Evolutionary conservation across 805 yeast genomes (phyloP).

Genomic region (Komagataella pastoris): DNA sequence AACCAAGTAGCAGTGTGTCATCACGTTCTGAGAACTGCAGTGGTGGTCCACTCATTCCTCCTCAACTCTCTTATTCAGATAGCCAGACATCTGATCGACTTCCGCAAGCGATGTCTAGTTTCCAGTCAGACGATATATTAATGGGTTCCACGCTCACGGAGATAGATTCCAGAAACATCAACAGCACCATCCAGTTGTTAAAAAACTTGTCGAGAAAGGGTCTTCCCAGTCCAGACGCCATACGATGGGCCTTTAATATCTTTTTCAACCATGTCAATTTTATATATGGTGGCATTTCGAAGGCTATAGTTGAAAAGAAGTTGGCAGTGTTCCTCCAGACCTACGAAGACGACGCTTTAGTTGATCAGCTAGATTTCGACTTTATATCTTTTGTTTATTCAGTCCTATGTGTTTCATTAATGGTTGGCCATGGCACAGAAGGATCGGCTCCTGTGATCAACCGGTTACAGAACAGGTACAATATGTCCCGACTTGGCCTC

Average conservation of each 20-base stretch:
- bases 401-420: background rate
- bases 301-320: background rate
- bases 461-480: background rate
- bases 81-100: background rate
- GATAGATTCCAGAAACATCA: background rate
- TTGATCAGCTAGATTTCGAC: background rate
- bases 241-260: background rate
- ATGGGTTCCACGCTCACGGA: background rate
- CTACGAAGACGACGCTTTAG: background rate
- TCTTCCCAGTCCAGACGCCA: background rate
- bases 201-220: background rate
- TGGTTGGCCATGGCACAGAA: background rate
- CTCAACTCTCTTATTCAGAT: background rate
- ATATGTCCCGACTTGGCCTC: background rate
- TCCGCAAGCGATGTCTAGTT: background rate
- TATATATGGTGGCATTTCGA: background rate
- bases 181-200: background rate
- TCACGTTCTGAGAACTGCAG: background rate
- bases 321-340: background rate
- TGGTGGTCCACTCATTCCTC: background rate
- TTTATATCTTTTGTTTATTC: background rate
- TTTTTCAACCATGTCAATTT: background rate
- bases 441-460: background rate
- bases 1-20: background rate
- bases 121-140: background rate